phyloP scores from a whole-genome alignment of 2,329 filamentous ascomycete genomes.

The Paradendryphiella salina region DNA sequence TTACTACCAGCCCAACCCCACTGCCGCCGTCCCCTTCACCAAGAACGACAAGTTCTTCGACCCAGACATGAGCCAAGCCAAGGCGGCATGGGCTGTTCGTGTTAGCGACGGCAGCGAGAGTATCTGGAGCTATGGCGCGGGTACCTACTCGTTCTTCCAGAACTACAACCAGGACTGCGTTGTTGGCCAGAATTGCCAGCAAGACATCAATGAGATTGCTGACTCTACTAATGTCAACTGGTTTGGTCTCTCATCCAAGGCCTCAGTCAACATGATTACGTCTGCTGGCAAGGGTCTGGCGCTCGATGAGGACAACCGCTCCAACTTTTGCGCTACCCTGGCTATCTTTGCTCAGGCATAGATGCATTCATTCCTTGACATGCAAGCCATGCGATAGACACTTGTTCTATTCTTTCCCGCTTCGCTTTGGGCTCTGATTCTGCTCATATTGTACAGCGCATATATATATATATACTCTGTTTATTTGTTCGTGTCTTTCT shows the following conservation, averaged over 20 bases:
- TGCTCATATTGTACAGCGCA: slow-evolving; percentile 20
- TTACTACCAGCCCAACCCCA: slow-evolving; percentile 70
- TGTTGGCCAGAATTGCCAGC: slow-evolving; percentile 54
- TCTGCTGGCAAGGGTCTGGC: slow-evolving; percentile 42
- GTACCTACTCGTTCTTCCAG: slow-evolving; percentile 64
- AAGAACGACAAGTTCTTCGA: slow-evolving; percentile 50
- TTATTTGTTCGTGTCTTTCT: slow-evolving; percentile 3
- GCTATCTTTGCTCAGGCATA: slow-evolving; percentile 44
- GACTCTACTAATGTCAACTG: slow-evolving; percentile 50
- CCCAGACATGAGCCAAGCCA: slow-evolving; percentile 47
- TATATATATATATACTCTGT: slow-evolving; percentile 27
- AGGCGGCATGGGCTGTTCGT: slow-evolving; percentile 54
- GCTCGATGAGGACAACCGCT: slow-evolving; percentile 52
- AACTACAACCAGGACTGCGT: slow-evolving; percentile 59
- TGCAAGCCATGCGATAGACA: slow-evolving; percentile 10
- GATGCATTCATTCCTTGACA: slow-evolving; percentile 13
- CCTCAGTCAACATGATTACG: slow-evolving; percentile 55
- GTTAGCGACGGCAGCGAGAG: slow-evolving; percentile 44
- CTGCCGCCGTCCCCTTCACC: slow-evolving; percentile 61
- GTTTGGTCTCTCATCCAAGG: slow-evolving; percentile 55
- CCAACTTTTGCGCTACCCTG: slow-evolving; percentile 55
- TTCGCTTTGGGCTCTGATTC: slow-evolving; percentile 11
- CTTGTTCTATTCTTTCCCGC: slow-evolving; percentile 26
- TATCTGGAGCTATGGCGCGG: slow-evolving; percentile 53
- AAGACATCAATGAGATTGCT: slow-evolving; percentile 54